These are phyloP conservation scores for Danielia oregonensis DNA, from an alignment of 805 yeast species.

Conservation along the genomic window DNA sequence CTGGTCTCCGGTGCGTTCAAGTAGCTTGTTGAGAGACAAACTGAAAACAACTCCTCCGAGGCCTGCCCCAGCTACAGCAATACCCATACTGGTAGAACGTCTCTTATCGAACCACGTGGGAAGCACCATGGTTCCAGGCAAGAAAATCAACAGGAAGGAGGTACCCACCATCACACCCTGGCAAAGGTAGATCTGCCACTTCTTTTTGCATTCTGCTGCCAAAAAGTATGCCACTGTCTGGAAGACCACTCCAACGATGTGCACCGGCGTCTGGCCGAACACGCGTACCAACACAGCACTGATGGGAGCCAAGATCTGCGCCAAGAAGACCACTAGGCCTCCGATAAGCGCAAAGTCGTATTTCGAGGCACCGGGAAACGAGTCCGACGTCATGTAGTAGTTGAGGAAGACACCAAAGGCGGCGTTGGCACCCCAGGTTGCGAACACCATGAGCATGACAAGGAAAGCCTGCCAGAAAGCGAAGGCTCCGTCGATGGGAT, in stretches of 20 bases:
- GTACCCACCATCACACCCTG: constrained; percentile 65
- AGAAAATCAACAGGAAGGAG: constrained; percentile 50
- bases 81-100: constrained; percentile 54
- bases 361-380: constrained; percentile 52
- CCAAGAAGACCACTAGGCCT: constrained; percentile 59
- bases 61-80: constrained; percentile 47
- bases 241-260: constrained; percentile 45
- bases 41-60: constrained; percentile 50
- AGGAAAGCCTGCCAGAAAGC: constrained; percentile 19
- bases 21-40: constrained; percentile 37
- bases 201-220: constrained; percentile 54
- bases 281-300: constrained; percentile 33
- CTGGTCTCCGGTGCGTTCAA: constrained; percentile 37
- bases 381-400: constrained; percentile 39
- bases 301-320: constrained; percentile 59
- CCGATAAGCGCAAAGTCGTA: constrained; percentile 66
- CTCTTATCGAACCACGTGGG: constrained; percentile 71
- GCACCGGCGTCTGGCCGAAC: constrained; percentile 47
- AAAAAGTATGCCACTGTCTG: constrained; percentile 55
- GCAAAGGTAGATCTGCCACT: constrained; percentile 66
- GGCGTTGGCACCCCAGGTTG: constrained; percentile 59
- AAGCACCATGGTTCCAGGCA: constrained; percentile 56
- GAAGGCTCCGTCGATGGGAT: constrained; percentile 16
- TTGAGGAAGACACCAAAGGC: constrained; percentile 56
- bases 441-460: constrained; percentile 38